phyloP scores from a whole-genome alignment of 1,284 basidiomycete species.

The Moniliella sp. region DNA sequence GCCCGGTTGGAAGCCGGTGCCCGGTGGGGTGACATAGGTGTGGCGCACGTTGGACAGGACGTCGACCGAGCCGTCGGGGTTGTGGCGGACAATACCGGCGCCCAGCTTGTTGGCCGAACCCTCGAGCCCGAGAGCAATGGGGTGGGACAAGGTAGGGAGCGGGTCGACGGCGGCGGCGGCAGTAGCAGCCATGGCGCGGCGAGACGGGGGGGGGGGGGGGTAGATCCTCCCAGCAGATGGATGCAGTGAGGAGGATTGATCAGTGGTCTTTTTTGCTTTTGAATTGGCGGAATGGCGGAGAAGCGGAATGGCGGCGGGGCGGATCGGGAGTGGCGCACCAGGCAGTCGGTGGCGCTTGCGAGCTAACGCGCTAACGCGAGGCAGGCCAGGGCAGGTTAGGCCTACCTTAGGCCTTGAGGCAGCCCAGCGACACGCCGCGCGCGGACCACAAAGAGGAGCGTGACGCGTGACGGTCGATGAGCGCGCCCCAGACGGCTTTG shows the following conservation, averaged over 20 bases:
- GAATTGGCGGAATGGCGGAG: not conserved
- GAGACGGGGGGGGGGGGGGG: not conserved
- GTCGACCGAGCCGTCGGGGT: constrained; percentile 38
- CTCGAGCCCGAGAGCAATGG: constrained; percentile 25
- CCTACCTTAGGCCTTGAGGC: not conserved
- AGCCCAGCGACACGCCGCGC: not conserved
- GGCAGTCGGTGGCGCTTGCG: not conserved
- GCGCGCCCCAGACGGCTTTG: not conserved
- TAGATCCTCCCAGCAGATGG: too few species aligned
- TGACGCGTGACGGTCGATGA: not conserved
- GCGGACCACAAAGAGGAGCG: not conserved
- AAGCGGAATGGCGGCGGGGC: not conserved
- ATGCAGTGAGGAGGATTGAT: not conserved
- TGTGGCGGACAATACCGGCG: constrained; percentile 73
- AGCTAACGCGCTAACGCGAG: not conserved
- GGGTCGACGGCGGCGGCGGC: constrained; percentile 6
- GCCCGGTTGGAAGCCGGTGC: constrained; percentile 81
- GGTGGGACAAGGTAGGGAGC: constrained; percentile 11
- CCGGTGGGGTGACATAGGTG: constrained; percentile 92
- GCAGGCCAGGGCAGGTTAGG: not conserved
- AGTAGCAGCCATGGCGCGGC: not conserved
- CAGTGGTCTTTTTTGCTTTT: not conserved
- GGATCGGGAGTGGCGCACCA: not conserved
- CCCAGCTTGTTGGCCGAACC: constrained; percentile 75
- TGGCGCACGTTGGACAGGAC: constrained; percentile 50